These are phyloP conservation scores for Diutina sp. DNA, from an alignment of 1,139 yeast species.

Conservation along the genomic window DNA sequence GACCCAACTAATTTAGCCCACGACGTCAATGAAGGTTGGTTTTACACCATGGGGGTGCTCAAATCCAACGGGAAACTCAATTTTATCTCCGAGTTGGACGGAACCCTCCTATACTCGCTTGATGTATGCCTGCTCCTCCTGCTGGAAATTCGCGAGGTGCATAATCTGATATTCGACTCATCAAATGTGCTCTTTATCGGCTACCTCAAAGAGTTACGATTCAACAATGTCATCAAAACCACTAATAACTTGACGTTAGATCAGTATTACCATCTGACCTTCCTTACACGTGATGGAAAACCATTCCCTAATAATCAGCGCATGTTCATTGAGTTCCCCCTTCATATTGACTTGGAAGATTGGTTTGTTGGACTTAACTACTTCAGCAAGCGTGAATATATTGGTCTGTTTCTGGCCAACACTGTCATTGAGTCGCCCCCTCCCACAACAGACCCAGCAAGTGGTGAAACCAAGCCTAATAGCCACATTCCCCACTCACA, in stretches of 20 bases:
- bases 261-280: constrained; percentile 9
- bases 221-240: constrained; percentile 25
- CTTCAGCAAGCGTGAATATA: constrained; percentile 51
- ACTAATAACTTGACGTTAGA: constrained; percentile 11
- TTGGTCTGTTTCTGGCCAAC: constrained; percentile 17
- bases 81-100: constrained; percentile 53
- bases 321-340: constrained; percentile 49
- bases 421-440: neutral
- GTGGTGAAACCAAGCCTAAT: neutral
- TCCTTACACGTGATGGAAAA: constrained; percentile 23
- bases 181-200: constrained; percentile 50
- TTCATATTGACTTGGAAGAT: constrained; percentile 65
- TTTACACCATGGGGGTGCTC: constrained; percentile 60
- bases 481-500: neutral
- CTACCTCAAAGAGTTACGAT: constrained; percentile 38
- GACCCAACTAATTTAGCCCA: constrained; percentile 4
- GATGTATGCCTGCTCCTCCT: constrained; percentile 43
- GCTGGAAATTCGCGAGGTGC: constrained; percentile 59
- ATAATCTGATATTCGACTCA: constrained; percentile 53
- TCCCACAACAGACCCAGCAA: neutral
- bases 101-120: constrained; percentile 48
- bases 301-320: constrained; percentile 22
- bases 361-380: constrained; percentile 71
- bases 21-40: constrained; percentile 50
- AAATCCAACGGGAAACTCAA: constrained; percentile 56